These are phyloP conservation scores for Bisporella sp. DNA, from an alignment of 2,329 filamentous ascomycete species.

Conservation along the genomic window DNA sequence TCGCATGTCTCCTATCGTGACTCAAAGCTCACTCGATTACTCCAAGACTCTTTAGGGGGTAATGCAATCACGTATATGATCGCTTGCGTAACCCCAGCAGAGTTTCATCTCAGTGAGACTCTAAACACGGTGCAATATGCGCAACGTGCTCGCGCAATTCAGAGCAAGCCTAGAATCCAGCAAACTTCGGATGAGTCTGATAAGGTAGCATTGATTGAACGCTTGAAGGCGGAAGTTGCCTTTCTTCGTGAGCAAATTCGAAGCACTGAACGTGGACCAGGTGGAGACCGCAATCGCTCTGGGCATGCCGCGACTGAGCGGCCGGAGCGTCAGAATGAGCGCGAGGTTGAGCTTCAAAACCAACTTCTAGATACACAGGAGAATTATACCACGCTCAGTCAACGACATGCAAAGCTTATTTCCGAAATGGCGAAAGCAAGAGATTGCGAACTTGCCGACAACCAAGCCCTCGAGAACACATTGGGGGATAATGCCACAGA, in stretches of 20 bases:
- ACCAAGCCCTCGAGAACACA: conserved; percentile 50
- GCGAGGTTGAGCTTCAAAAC: conserved; percentile 86
- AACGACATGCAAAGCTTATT: conserved; percentile 92
- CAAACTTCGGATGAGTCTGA: conserved; percentile 83
- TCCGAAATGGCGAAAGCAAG: conserved; percentile 84
- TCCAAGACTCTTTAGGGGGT: conserved; percentile 93
- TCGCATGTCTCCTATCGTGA: conserved; percentile 96
- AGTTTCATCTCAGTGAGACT: conserved; percentile 96
- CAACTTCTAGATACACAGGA: conserved; percentile 89
- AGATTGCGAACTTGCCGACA: conserved; percentile 58
- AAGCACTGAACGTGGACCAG: conserved; percentile 61
- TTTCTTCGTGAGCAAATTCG: conserved; percentile 93
- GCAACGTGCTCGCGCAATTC: conserved; percentile 89
- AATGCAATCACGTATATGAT: conserved; percentile 99
- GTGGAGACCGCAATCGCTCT: conserved; percentile 33
- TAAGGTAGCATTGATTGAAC: conserved; percentile 88
- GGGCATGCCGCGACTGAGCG: conserved; percentile 57
- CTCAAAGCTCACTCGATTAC: conserved; percentile 87
- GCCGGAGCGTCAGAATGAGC: conserved; percentile 71
- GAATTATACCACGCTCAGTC: conserved; percentile 85
- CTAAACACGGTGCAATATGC: conserved; percentile 97
- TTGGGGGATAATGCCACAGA: conserved; percentile 76
- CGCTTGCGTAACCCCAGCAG: conserved; percentile 91
- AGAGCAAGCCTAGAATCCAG: conserved; percentile 95
- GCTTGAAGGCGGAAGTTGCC: conserved; percentile 85